Evolutionary conservation across 106 monocot species (phyloP), one percentile per base, ranked within the genome.

Genomic region (Iris macrosiphon): DNA sequence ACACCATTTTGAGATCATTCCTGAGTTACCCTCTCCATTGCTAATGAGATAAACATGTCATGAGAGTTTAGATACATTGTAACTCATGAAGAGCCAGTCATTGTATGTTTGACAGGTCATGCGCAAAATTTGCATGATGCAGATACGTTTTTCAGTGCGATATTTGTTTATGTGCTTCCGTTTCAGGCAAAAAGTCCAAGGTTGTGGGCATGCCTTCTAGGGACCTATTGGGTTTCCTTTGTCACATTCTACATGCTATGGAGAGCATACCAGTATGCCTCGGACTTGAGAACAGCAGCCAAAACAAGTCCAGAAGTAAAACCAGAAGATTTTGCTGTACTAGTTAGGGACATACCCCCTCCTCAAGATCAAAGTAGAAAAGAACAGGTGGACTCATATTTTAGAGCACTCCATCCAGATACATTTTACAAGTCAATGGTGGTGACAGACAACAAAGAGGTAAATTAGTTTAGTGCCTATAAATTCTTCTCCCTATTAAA

Each of bases 381-480:
- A 65, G 96, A 98, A 43, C 74, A 83, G 6, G 83, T 81, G 17
- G 98, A 99, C 49, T 68, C 83, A 6, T 99, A 91, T 59, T 99
- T 99, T 21, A 77, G 46, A 63, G 34, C 77, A 16, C 80, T 91
- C 28, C 87, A 99, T 75, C 98, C 98, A 3, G 83, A 91, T 7
- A 73, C 90, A 45, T 99, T 87, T 59, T 99, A 87, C 52, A 68
- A 70, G 29, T 91, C 98, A 4, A 81, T 99, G 80, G 70, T 99
- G 39, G 67, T 99, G 51, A 84, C 90, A 8, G 70, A 91, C 49
- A 81, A 78, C 52, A 79, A 73, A 59, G 24, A 81, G 87, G 86
- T 75, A 54, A 3, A 15, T 55, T 6, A 4, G 26, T 14, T 8
- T 50, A 30, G 24, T 24, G 20, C 14, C 19, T 7, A 4, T 19